These are phyloP conservation scores for Hymenoscyphus scutula DNA, from an alignment of 2,329 filamentous ascomycete genomes.

Conservation along the genomic window DNA sequence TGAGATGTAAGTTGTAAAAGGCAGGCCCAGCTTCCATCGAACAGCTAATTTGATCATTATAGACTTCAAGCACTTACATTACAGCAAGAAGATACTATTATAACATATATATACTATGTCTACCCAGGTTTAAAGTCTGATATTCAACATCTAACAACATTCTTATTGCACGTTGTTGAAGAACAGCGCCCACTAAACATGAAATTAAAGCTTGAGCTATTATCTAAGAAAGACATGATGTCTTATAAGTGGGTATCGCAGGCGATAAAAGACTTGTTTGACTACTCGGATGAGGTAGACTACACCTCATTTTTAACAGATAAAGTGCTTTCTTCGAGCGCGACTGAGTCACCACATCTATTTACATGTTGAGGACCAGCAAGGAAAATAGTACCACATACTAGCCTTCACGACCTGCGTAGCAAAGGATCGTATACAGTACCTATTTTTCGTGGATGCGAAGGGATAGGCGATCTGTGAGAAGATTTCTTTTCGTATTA, in stretches of 20 bases:
- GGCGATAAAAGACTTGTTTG: constrained; percentile 20
- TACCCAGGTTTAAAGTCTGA: constrained; percentile 9
- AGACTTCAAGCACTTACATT: constrained; percentile 8
- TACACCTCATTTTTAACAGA: constrained; percentile 1
- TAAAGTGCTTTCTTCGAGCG: background rate
- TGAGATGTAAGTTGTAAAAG: constrained; percentile 13
- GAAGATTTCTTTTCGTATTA: background rate
- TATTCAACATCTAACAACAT: constrained; percentile 10
- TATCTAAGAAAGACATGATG: constrained; percentile 13
- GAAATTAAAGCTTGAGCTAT: constrained; percentile 15
- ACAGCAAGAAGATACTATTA: constrained; percentile 11
- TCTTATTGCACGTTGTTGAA: constrained; percentile 7
- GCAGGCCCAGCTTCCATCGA: constrained; percentile 4
- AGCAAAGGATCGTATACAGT: background rate
- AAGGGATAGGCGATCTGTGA: background rate
- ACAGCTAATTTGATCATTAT: constrained; percentile 10
- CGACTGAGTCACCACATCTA: background rate
- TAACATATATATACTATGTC: constrained; percentile 11
- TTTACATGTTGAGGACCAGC: background rate
- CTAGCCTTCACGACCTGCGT: background rate
- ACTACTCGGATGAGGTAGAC: constrained; percentile 16
- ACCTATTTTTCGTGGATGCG: background rate
- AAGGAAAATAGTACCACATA: background rate
- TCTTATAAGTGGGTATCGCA: constrained; percentile 11
- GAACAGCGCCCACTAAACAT: constrained; percentile 8